Percentiles rank a stretch among this genome's conserved stretches.
These are phyloP conservation scores for Grammothele lineata DNA, from an alignment of 768 basidiomycete genomes.

Conservation along the genomic window DNA sequence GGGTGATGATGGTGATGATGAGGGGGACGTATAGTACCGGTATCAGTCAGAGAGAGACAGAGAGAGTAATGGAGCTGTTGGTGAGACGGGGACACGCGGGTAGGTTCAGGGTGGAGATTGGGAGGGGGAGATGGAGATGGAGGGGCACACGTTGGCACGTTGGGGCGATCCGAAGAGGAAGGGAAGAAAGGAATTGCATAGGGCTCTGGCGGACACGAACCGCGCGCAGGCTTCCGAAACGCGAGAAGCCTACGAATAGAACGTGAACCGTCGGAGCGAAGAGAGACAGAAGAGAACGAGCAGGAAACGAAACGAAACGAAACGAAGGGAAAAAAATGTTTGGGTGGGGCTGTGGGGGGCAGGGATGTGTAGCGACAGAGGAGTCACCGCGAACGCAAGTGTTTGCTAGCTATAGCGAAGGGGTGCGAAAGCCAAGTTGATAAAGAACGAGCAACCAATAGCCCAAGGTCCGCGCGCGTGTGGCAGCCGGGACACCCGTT, in stretches of 20 bases:
- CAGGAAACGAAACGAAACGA: no score
- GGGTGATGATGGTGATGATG: no score
- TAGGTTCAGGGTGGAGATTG: neutral
- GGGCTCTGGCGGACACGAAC: neutral
- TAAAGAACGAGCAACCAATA: constrained; percentile 62
- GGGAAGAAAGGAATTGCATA: neutral
- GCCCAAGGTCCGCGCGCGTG: constrained; percentile 41
- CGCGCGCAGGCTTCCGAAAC: neutral
- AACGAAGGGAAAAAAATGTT: neutral
- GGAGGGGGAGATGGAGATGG: neutral
- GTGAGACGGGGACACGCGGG: neutral
- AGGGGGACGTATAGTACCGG: no score
- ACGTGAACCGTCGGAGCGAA: neutral
- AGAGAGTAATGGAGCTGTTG: neutral
- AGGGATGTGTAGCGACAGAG: neutral
- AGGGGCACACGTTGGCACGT: neutral
- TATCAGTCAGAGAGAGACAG: constrained; percentile 8
- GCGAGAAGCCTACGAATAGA: neutral
- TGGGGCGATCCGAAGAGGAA: neutral
- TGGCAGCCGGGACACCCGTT: constrained; percentile 2
- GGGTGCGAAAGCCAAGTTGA: constrained; percentile 36
- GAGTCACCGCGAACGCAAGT: neutral
- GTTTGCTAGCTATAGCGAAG: neutral
- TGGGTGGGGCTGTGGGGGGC: constrained; percentile 1
- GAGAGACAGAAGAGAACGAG: neutral